Evolutionary conservation across 2,329 filamentous ascomycete genomes (phyloP).

Genomic region (Botryotinia globosa): DNA sequence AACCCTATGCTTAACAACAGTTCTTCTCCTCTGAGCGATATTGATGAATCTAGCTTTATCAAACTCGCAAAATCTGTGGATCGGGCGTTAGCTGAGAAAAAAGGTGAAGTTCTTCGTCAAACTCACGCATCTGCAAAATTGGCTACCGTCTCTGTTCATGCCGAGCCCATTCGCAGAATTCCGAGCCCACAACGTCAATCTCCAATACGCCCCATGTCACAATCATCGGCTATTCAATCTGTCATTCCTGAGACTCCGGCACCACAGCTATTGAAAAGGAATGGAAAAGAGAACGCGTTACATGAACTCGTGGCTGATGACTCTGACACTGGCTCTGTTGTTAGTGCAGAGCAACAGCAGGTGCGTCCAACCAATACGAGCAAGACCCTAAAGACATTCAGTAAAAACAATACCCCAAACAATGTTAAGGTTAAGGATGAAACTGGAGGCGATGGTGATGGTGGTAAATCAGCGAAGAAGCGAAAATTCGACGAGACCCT

Average conservation of each 20-base stretch:
- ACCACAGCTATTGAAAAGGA: not conserved
- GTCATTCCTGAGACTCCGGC: constrained; percentile 35
- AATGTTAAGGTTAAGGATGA: not conserved
- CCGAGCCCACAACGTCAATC: not conserved
- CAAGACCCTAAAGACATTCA: not conserved
- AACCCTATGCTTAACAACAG: not conserved
- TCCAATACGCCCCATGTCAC: not conserved
- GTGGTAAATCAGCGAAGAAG: constrained; percentile 24
- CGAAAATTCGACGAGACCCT: constrained; percentile 26
- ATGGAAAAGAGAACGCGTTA: not conserved
- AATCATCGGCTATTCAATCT: constrained; percentile 28
- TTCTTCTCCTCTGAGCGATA: constrained; percentile 30
- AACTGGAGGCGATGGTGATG: not conserved
- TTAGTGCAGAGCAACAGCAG: constrained; percentile 24
- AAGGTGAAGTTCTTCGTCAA: not conserved
- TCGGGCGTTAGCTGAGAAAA: not conserved
- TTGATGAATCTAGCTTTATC: constrained; percentile 36
- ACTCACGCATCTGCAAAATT: not conserved
- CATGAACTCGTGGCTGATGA: constrained; percentile 21
- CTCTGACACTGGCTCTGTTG: constrained; percentile 26
- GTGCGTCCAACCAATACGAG: not conserved
- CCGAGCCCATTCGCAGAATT: not conserved
- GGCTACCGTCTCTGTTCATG: not conserved
- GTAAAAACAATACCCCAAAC: not conserved
- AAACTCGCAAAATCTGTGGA: constrained; percentile 24